phyloP scores from a whole-genome alignment of 2,329 filamentous ascomycete species.

The Colletotrichum higginsianum region DNA sequence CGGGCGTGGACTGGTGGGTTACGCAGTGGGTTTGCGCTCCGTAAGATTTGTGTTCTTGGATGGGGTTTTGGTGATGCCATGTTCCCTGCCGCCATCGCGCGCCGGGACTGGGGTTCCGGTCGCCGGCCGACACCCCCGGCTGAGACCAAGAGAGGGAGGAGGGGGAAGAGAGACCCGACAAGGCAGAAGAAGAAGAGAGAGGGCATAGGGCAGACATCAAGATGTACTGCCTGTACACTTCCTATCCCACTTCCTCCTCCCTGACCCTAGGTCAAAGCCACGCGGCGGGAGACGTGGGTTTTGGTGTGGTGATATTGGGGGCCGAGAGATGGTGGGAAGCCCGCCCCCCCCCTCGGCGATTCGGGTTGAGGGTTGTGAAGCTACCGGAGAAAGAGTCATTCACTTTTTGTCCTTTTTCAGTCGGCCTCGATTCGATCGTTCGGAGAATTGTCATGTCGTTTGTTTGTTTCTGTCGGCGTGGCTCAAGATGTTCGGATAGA shows the following conservation, averaged over 20 bases:
- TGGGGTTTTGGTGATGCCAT: background rate
- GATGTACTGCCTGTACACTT: background rate
- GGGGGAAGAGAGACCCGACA: no score
- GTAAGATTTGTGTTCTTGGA: background rate
- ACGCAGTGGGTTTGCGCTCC: conserved; percentile 7
- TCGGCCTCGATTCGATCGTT: no score
- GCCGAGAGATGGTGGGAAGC: background rate
- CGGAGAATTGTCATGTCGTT: no score
- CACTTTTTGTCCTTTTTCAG: no score
- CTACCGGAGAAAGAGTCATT: no score
- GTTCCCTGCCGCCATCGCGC: conserved; percentile 15
- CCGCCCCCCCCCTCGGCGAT: no score
- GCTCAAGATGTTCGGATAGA: no score
- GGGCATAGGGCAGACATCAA: background rate
- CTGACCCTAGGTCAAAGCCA: background rate
- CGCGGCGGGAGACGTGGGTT: conserved; percentile 1
- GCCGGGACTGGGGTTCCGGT: conserved; percentile 29
- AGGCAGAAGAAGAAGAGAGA: background rate
- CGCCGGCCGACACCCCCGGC: conserved; percentile 10
- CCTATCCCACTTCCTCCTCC: background rate
- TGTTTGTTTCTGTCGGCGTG: no score
- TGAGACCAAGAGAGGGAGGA: background rate
- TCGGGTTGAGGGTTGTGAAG: no score
- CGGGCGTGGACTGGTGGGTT: background rate
- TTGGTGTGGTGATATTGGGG: conserved; percentile 13